Evolutionary conservation across 768 basidiomycete genomes (phyloP).

Genomic region (Xerocomellus amylosporus): DNA sequence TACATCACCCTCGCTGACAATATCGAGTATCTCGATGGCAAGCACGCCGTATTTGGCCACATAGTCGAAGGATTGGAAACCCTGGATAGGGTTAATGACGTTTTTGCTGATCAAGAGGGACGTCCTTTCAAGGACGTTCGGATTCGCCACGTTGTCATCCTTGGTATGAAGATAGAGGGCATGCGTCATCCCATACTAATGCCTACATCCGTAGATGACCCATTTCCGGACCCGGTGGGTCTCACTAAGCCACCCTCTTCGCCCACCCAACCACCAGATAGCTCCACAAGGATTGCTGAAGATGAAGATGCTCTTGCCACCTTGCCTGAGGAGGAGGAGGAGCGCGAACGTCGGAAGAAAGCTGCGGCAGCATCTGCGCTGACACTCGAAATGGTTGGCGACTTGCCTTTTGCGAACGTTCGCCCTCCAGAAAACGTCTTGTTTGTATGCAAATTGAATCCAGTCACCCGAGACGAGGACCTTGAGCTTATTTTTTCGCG

Average conservation of each 20-base stretch:
- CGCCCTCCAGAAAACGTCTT: conserved; percentile 97
- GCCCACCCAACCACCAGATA: conserved; percentile 81
- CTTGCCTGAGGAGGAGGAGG: conserved; percentile 83
- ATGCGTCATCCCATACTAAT: conserved; percentile 3
- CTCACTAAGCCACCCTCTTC: conserved; percentile 69
- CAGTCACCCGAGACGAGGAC: conserved; percentile 94
- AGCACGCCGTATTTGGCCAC: conserved; percentile 92
- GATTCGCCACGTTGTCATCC: conserved; percentile 92
- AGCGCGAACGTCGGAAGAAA: conserved; percentile 74
- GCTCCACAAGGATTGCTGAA: conserved; percentile 87
- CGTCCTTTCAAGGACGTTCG: conserved; percentile 92
- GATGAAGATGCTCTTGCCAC: conserved; percentile 88
- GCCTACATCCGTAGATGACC: conserved; percentile 65
- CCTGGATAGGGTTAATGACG: conserved; percentile 88
- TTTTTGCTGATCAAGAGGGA: conserved; percentile 84
- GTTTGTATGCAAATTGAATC: conserved; percentile 98
- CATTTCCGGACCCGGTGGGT: conserved; percentile 84
- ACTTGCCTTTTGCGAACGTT: conserved; percentile 96
- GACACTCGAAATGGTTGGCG: conserved; percentile 99
- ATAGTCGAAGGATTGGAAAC: conserved; percentile 94
- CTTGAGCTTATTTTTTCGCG: conserved; percentile 95
- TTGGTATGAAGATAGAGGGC: conserved; percentile 51
- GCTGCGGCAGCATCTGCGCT: conserved; percentile 91
- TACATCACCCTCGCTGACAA: conserved; percentile 90
- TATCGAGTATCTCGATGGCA: conserved; percentile 94